Percentiles rank a stretch among this genome's conserved stretches.
Conservation (phyloP, 2,329 filamentous ascomycete species). For the Ascochyta koolunga region DNA sequence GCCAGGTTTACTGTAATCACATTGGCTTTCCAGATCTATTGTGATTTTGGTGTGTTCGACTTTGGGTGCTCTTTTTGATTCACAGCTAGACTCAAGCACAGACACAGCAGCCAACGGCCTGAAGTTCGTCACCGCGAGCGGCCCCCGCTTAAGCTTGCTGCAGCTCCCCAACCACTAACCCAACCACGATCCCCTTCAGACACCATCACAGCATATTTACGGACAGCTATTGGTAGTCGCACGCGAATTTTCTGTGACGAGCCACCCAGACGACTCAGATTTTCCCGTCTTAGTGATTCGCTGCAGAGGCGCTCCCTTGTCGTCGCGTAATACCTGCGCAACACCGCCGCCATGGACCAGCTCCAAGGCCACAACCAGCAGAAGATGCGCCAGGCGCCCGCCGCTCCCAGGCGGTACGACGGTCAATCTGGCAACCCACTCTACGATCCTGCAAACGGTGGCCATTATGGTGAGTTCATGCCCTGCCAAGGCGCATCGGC, state of each 20-base stretch:
- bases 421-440: conserved; percentile 56
- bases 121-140: conserved; percentile 11
- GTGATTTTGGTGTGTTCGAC: neutral
- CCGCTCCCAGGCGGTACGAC: conserved; percentile 54
- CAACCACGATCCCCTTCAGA: conserved; percentile 41
- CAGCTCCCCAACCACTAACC: conserved; percentile 39
- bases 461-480: conserved; percentile 55
- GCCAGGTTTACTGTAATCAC: neutral
- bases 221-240: conserved; percentile 36
- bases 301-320: conserved; percentile 34
- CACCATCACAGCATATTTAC: conserved; percentile 34
- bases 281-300: conserved; percentile 14
- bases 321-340: conserved; percentile 41
- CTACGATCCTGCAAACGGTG: conserved; percentile 55
- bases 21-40: neutral
- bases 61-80: neutral
- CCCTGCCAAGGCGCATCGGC: neutral
- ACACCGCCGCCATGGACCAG: conserved; percentile 46
- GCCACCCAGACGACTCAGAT: neutral
- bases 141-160: conserved; percentile 32
- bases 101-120: neutral
- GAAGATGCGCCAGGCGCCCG: conserved; percentile 46
- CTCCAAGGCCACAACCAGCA: conserved; percentile 45
- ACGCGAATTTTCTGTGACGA: conserved; percentile 8
- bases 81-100: conserved; percentile 1